A percentile compares a stretch with the other conserved stretches of the same genome.
phyloP scores from a whole-genome alignment of 495 filamentous ascomycete genomes.

The Podospora comata region DNA sequence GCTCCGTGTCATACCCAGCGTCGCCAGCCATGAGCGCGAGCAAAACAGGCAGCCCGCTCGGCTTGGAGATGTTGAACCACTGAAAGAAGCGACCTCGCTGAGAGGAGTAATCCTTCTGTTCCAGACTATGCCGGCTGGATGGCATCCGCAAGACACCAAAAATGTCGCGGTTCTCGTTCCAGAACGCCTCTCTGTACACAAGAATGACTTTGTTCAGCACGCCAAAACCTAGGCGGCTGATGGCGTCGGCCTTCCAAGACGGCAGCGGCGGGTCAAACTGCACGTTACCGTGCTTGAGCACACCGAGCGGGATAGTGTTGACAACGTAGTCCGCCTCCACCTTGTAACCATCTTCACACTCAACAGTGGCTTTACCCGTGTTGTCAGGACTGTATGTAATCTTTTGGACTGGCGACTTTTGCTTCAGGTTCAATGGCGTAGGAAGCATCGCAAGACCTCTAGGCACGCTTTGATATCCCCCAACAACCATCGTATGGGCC shows the following conservation, averaged over 20 bases:
- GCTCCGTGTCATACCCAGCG: constrained; percentile 84
- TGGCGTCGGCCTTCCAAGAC: constrained; percentile 75
- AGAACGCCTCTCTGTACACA: constrained; percentile 86
- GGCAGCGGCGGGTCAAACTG: constrained; percentile 82
- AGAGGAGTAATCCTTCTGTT: constrained; percentile 52
- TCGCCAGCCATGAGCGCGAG: constrained; percentile 96
- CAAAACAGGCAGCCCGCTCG: constrained; percentile 79
- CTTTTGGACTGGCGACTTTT: constrained; percentile 62
- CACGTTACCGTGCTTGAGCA: constrained; percentile 73
- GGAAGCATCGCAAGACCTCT: constrained; percentile 75
- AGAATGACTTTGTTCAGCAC: constrained; percentile 93
- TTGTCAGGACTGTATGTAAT: constrained; percentile 62
- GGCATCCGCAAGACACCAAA: constrained; percentile 84
- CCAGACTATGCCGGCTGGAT: constrained; percentile 48
- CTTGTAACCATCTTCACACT: constrained; percentile 73
- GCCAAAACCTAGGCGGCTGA: constrained; percentile 87
- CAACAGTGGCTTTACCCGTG: constrained; percentile 52
- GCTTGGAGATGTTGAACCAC: constrained; percentile 93
- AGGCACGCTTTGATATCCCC: constrained; percentile 88
- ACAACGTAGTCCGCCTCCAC: constrained; percentile 84
- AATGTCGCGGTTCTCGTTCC: constrained; percentile 89
- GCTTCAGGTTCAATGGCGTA: constrained; percentile 72
- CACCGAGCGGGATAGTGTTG: constrained; percentile 82
- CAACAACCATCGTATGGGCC: constrained; percentile 84
- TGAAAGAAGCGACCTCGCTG: constrained; percentile 83